These are phyloP conservation scores for Pterocarpus macrocarpus DNA, from an alignment of 306 rosid species.

Conservation along the genomic window DNA sequence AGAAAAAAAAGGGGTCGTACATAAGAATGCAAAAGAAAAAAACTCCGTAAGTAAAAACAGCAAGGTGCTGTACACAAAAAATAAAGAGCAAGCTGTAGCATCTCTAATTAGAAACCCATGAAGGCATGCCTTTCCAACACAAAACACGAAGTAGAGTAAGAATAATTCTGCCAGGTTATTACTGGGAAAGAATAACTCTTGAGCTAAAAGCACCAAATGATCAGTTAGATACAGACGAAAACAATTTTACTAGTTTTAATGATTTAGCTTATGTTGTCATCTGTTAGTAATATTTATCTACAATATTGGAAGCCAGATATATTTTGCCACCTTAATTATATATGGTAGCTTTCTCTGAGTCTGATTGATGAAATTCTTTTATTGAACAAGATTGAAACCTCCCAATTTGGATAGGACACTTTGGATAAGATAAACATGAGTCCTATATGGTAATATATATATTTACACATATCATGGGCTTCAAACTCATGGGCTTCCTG, in stretches of 20 bases:
- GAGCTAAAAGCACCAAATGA: background rate
- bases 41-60: background rate
- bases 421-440: no score
- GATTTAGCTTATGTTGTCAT: background rate
- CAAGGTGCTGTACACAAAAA: background rate
- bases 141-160: background rate
- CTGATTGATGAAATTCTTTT: background rate
- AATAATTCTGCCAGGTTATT: background rate
- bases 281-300: background rate
- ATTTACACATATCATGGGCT: background rate
- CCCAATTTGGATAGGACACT: no score
- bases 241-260: slow-evolving; percentile 1
- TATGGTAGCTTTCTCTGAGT: no score
- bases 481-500: background rate
- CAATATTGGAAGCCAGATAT: background rate
- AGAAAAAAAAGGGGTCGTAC: no score
- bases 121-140: slow-evolving; percentile 16
- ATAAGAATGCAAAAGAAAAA: background rate
- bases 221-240: background rate
- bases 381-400: background rate
- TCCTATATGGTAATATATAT: background rate
- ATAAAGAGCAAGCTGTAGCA: slow-evolving; percentile 2
- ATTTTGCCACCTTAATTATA: background rate
- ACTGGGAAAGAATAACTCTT: background rate
- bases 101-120: slow-evolving; percentile 16